Evolutionary conservation across 2,329 filamentous ascomycete genomes (phyloP).

Genomic region (Huntiella savannae): DNA sequence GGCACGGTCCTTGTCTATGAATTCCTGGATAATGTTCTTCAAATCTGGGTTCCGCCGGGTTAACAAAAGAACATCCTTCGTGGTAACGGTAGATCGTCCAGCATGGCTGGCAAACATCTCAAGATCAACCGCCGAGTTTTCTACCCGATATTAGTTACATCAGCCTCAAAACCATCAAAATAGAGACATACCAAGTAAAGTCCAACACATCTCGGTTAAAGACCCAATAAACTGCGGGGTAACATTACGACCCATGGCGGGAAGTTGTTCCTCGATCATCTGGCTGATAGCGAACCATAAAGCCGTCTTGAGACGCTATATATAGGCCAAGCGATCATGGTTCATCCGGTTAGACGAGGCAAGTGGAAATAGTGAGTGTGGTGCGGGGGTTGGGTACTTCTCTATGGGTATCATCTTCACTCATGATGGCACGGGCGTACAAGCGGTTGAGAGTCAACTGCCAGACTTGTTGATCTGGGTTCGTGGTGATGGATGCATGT

Average conservation of each 20-base stretch:
- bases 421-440: conserved; percentile 2
- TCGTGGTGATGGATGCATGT: too few relatives aligned
- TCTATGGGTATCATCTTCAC: conserved; percentile 9
- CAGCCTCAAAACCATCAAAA: not conserved
- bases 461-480: too few relatives aligned
- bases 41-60: conserved; percentile 74
- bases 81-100: conserved; percentile 58
- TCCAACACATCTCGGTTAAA: conserved; percentile 71
- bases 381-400: conserved; percentile 1
- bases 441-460: too few relatives aligned
- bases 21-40: conserved; percentile 51
- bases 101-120: conserved; percentile 53
- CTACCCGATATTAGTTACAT: conserved; percentile 14
- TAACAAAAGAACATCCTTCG: conserved; percentile 74
- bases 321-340: not conserved
- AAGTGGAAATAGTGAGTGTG: not conserved
- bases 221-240: conserved; percentile 83
- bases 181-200: conserved; percentile 50
- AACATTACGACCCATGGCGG: conserved; percentile 48
- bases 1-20: conserved; percentile 41
- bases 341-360: not conserved
- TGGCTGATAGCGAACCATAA: conserved; percentile 72
- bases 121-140: conserved; percentile 36
- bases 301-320: conserved; percentile 60
- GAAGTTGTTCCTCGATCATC: conserved; percentile 70